Evolutionary conservation across 1,284 basidiomycete species (phyloP).

Genomic region (Tylopilus microsporus): DNA sequence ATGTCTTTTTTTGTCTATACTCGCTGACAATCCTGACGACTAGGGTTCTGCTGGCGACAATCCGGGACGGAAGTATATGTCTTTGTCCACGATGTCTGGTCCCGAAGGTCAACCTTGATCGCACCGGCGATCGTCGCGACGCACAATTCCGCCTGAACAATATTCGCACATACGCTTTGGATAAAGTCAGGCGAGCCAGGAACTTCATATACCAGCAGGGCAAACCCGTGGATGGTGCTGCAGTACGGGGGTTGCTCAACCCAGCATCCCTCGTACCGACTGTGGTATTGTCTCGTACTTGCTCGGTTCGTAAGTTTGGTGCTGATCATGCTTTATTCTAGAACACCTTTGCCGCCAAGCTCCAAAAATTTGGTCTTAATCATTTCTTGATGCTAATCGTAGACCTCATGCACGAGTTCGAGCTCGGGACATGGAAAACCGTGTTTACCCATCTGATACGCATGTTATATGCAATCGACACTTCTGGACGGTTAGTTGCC

Average conservation of each 20-base stretch:
- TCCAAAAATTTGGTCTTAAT: constrained; percentile 13
- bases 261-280: constrained; percentile 5
- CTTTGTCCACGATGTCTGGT: constrained; percentile 10
- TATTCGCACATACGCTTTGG: neutral
- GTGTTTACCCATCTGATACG: constrained; percentile 20
- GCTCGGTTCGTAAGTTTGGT: neutral
- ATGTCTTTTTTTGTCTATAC: too few species aligned
- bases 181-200: neutral
- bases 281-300: neutral
- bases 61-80: constrained; percentile 13
- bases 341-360: constrained; percentile 8
- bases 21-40: too few species aligned
- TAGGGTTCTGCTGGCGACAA: constrained; percentile 16
- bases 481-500: constrained; percentile 4
- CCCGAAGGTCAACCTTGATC: constrained; percentile 1
- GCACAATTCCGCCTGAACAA: neutral
- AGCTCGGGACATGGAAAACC: constrained; percentile 16
- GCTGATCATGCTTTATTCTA: neutral
- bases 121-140: neutral
- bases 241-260: neutral
- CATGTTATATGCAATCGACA: neutral
- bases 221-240: neutral
- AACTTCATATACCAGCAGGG: constrained; percentile 5
- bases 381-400: constrained; percentile 14
- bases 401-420: constrained; percentile 26